phyloP scores from a whole-genome alignment of 345 rosid species.

The Alliaria petiolata region DNA sequence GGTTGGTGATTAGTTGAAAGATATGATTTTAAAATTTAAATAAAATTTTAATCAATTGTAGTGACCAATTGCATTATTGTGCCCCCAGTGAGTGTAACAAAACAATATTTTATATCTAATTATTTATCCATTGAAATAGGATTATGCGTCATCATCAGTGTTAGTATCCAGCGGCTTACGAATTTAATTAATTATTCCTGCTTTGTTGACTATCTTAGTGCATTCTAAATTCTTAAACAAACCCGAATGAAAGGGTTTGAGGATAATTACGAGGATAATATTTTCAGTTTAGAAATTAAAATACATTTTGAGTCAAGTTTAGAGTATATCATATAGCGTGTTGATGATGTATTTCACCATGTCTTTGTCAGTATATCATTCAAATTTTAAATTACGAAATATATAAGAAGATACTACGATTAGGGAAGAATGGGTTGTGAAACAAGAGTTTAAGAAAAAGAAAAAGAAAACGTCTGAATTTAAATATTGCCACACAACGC shows the following conservation, averaged over 20 bases:
- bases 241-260: neutral
- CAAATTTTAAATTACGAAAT: neutral
- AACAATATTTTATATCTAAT: neutral
- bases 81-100: slow-evolving; percentile 17
- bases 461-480: no score
- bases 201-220: slow-evolving; percentile 26
- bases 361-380: neutral
- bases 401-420: neutral
- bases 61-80: slow-evolving; percentile 30
- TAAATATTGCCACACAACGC: no score
- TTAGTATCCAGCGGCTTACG: slow-evolving; percentile 9
- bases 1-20: slow-evolving; percentile 16
- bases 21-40: neutral
- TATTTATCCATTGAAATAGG: slow-evolving; percentile 14
- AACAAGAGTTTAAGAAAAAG: no score
- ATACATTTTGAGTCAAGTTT: neutral
- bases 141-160: slow-evolving; percentile 16
- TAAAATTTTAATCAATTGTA: neutral
- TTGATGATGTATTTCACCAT: neutral
- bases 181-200: slow-evolving; percentile 11
- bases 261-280: neutral
- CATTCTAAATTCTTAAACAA: neutral
- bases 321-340: neutral
- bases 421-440: no score
- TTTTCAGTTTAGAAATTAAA: no score